A percentile compares a stretch with the other conserved stretches of the same genome.
These are phyloP conservation scores for Calvatia gigantea DNA, from an alignment of 768 basidiomycete species.

Conservation along the genomic window DNA sequence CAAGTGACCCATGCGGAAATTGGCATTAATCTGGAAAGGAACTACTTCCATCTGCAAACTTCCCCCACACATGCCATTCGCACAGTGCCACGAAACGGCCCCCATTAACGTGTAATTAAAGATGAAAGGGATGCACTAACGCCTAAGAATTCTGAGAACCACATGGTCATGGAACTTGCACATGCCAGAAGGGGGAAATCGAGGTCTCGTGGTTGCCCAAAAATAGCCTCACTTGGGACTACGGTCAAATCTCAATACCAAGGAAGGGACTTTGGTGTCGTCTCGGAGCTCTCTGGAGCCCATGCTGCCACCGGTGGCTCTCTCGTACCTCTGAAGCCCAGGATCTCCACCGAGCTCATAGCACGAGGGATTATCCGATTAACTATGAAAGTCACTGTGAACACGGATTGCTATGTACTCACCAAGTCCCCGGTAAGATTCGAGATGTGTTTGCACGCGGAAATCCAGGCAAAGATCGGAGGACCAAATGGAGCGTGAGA, in stretches of 20 bases:
- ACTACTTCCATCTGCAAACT: not conserved
- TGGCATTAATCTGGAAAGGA: not conserved
- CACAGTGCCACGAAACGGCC: not conserved
- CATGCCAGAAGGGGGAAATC: conserved; percentile 7
- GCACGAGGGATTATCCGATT: too few species aligned
- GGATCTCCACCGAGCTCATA: too few species aligned
- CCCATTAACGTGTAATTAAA: not conserved
- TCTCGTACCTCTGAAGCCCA: too few species aligned
- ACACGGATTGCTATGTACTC: too few species aligned
- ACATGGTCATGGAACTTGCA: conserved; percentile 6
- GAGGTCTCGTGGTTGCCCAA: not conserved
- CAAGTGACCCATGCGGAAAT: conserved; percentile 4
- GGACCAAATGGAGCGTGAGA: too few species aligned
- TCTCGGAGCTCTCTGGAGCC: too few species aligned
- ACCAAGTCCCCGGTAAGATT: too few species aligned
- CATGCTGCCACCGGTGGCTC: too few species aligned
- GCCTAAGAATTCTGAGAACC: not conserved
- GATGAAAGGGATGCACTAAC: not conserved
- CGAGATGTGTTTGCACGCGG: too few species aligned
- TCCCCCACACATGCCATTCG: not conserved
- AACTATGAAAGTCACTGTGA: too few species aligned
- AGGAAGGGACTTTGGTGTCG: not conserved
- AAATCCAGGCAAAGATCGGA: too few species aligned
- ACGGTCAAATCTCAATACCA: not conserved
- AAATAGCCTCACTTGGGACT: not conserved